Percentiles rank a stretch among this genome's conserved stretches.
These are phyloP conservation scores for Ascomycota sp. DNA, from an alignment of 2,329 filamentous ascomycete genomes.

Conservation along the genomic window DNA sequence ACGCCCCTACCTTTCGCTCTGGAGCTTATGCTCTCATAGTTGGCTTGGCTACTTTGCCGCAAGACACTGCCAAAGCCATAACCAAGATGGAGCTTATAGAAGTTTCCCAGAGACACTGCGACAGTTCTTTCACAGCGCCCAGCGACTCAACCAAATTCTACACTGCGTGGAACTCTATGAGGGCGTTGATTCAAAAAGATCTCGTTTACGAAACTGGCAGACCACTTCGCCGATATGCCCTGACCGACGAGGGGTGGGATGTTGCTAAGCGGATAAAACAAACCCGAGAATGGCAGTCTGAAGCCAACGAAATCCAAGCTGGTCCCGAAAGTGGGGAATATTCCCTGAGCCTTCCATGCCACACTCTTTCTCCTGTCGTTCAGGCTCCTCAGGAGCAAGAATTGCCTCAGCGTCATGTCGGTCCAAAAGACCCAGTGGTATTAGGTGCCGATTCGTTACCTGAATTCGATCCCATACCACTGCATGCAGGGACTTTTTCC, in stretches of 20 bases:
- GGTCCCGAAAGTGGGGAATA: background rate
- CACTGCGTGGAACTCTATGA: conserved; percentile 69
- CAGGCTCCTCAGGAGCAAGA: background rate
- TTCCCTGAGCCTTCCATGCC: background rate
- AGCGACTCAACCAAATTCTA: conserved; percentile 46
- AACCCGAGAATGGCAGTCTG: conserved; percentile 17
- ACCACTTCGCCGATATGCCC: conserved; percentile 41
- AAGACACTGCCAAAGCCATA: conserved; percentile 30
- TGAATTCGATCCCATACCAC: conserved; percentile 32
- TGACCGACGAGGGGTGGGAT: conserved; percentile 62
- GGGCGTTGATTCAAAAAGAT: conserved; percentile 49
- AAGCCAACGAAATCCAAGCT: conserved; percentile 4
- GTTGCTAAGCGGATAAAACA: conserved; percentile 42
- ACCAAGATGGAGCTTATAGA: conserved; percentile 47
- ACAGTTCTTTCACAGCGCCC: conserved; percentile 48
- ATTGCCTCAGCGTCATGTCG: conserved; percentile 15
- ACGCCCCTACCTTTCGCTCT: conserved; percentile 50
- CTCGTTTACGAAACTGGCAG: conserved; percentile 49
- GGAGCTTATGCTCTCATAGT: conserved; percentile 52
- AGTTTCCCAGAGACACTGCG: conserved; percentile 46
- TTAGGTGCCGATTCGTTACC: conserved; percentile 16
- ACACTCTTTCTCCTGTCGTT: background rate
- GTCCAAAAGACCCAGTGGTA: conserved; percentile 15
- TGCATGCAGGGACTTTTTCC: conserved; percentile 44
- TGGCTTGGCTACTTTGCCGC: conserved; percentile 36